Percentiles rank a stretch among this genome's conserved stretches.
Conservation (phyloP, 2,329 filamentous ascomycete genomes). For the Penicillium polonicum region DNA sequence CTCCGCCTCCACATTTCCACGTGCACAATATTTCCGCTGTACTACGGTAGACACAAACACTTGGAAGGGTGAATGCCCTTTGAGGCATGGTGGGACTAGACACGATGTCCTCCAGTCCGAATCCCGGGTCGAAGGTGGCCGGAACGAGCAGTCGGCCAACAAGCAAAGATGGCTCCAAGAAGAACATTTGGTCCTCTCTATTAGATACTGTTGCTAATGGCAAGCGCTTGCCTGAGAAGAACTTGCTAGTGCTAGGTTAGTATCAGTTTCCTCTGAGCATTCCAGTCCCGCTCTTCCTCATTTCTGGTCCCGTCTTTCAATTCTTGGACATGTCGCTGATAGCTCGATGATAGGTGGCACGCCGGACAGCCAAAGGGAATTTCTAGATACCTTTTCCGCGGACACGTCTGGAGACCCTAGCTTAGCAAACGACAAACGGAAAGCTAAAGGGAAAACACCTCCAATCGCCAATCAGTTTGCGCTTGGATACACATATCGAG, state of each 20-base stretch:
- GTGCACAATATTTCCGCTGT: constrained; percentile 6
- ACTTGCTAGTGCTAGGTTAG: constrained; percentile 78
- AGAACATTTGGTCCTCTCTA: constrained; percentile 93
- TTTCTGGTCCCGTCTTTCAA: constrained; percentile 9
- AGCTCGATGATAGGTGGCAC: constrained; percentile 64
- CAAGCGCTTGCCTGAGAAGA: constrained; percentile 88
- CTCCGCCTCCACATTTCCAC: constrained; percentile 13
- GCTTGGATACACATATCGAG: constrained; percentile 90
- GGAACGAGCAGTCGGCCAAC: constrained; percentile 42
- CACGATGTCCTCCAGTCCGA: constrained; percentile 42
- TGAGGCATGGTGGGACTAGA: constrained; percentile 38
- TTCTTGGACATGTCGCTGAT: constrained; percentile 20
- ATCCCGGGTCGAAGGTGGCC: constrained; percentile 33
- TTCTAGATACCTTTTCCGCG: constrained; percentile 62
- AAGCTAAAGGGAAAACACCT: constrained; percentile 60
- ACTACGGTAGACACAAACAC: constrained; percentile 5
- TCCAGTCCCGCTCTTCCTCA: neutral
- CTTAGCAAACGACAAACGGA: constrained; percentile 47
- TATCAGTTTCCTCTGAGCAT: constrained; percentile 4
- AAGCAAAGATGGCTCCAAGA: constrained; percentile 67
- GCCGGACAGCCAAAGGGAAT: constrained; percentile 79
- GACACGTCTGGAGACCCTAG: constrained; percentile 42
- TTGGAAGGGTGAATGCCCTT: constrained; percentile 37
- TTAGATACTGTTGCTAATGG: constrained; percentile 86
- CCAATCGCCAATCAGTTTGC: constrained; percentile 91